Base-by-base conservation (phyloP, 129 eudicot genomes). In the Tagetes patula region DNA sequence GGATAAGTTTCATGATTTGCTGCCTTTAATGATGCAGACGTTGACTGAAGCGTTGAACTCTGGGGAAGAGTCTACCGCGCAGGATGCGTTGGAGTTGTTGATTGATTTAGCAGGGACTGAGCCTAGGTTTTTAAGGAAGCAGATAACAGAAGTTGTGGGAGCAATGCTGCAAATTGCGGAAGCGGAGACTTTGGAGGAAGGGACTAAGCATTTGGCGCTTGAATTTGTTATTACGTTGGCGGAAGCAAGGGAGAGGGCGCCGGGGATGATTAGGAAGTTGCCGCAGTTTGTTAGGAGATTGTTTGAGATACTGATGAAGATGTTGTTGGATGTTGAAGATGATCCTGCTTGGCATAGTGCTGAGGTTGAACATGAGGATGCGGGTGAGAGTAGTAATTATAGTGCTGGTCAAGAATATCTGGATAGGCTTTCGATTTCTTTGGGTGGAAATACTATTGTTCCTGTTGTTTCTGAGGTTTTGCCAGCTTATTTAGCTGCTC, bases 71-170 rank as follows among this genome's bases (percentile, higher is more conserved):
- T 89, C 88, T 0, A 87, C 91, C 0, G 98, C 98, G 0, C 98
- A 94, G 80, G 96, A 94, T 64, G 97, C 97, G 2, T 77, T 94
- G 56, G 96, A 94, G 61, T 50, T 94, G 81, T 50, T 94, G 52
- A 94, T 94, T 50, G 98, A 94, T 39, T 84, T 94, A 73, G 98
- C 98, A 0, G 98, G 98, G 33, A 86, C 88, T 0, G 98, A 94
- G 77, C 98, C 98, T 0, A 79, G 98, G 88, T 94, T 90, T 70
- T 58, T 94, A 48, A 84, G 97, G 82, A 84, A 86, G 75, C 92
- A 86, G 69, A 81, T 94, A 30, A 92, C 83, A 3, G 98, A 90
- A 49, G 91, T 94, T 11, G 97, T 94, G 67, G 96, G 85, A 3
- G 81, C 93, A 2, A 94, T 94, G 98, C 69, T 94, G 85, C 92